Conservation (phyloP, 2,329 filamentous ascomycete species). For the Tolypocladium inflatum region DNA sequence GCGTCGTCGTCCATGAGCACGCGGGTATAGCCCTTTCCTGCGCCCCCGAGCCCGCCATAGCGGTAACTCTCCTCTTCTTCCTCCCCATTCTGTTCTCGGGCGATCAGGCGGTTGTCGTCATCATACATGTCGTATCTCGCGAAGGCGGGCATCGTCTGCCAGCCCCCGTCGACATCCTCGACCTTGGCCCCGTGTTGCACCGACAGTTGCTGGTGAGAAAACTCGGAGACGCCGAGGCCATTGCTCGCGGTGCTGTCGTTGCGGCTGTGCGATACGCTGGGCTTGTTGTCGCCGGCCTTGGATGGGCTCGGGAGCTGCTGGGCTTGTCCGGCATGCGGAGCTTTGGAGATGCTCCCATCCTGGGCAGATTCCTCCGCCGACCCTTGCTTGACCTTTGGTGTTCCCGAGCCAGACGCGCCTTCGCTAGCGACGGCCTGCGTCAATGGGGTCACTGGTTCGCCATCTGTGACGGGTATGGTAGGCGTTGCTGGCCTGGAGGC, state of each 20-base stretch:
- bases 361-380: not conserved
- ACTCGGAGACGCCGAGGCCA: conserved; percentile 55
- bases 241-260: conserved; percentile 29
- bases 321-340: conserved; percentile 3
- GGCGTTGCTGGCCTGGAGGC: not conserved
- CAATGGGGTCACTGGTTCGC: not conserved
- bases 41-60: conserved; percentile 74
- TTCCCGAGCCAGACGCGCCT: not conserved
- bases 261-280: conserved; percentile 19
- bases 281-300: conserved; percentile 4
- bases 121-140: conserved; percentile 94
- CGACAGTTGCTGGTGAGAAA: conserved; percentile 77
- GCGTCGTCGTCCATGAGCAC: conserved; percentile 94
- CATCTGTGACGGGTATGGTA: not conserved
- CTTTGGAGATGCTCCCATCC: not conserved
- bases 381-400: not conserved
- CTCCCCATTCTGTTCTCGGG: conserved; percentile 67
- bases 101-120: conserved; percentile 80
- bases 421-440: not conserved
- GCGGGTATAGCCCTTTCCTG: conserved; percentile 89
- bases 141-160: conserved; percentile 92
- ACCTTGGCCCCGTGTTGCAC: conserved; percentile 44
- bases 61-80: conserved; percentile 57
- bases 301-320: conserved; percentile 5
- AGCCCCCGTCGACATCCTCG: conserved; percentile 55